Percentiles rank a stretch among this genome's conserved stretches.
phyloP scores from a whole-genome alignment of 148 eudicot genomes.

The Chenopodium suecicum region DNA sequence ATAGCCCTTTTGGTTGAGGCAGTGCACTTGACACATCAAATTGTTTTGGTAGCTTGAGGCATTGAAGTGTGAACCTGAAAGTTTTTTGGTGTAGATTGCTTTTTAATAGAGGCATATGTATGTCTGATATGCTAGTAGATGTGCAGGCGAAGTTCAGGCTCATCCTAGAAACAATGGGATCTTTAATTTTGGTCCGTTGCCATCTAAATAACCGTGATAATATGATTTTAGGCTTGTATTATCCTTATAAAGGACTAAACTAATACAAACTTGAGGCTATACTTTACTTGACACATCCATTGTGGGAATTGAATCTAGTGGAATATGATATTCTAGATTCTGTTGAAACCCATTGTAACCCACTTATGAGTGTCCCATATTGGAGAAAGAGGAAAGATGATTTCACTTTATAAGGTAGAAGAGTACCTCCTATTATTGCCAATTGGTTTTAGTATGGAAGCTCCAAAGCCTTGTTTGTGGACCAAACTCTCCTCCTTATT shows the following conservation, averaged over 20 bases:
- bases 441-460: too few relatives aligned
- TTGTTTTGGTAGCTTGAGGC: slow-evolving; percentile 4
- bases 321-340: not conserved
- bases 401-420: too few relatives aligned
- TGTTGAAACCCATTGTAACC: too few relatives aligned
- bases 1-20: not conserved
- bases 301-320: not conserved
- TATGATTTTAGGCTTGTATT: not conserved
- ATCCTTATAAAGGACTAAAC: not conserved
- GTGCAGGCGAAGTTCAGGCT: not conserved
- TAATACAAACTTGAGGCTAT: too few relatives aligned
- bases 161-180: not conserved
- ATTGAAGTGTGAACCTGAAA: not conserved
- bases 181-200: not conserved
- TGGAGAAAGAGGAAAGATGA: too few relatives aligned
- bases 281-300: not conserved
- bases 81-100: not conserved
- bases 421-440: too few relatives aligned
- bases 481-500: too few relatives aligned
- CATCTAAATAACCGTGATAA: not conserved
- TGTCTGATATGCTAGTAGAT: not conserved
- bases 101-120: not conserved
- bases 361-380: too few relatives aligned
- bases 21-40: not conserved
- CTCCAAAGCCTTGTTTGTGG: too few relatives aligned